Evolutionary conservation across 768 basidiomycete species (phyloP), one percentile per base, ranked within the genome.

Genomic region (Fistulinella prunicolor): DNA sequence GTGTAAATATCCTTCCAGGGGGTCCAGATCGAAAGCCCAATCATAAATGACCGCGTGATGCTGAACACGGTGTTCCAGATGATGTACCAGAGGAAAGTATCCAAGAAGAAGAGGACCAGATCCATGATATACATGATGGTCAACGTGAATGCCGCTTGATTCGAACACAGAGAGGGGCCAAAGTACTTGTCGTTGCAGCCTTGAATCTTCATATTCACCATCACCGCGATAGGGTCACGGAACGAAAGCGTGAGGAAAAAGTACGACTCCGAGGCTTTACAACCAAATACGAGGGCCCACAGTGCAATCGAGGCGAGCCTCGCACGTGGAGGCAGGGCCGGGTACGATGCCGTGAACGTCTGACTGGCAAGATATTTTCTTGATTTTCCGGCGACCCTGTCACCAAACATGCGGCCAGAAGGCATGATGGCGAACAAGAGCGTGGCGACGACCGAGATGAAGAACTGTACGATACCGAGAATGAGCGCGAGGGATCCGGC

Each of bases 111-210:
- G 38, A 99, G 80, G 43, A 87, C 83, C 39, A 99, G 73, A 64
- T 98, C 96, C 95, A 98, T 97, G 75, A 96, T 73, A 65, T 94
- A 98, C 95, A 97, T 99, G 75, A 97, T 88, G 46, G 96, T 83
- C 63, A 99, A 70, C 9, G 95, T 87, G 70, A 98, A 97, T 4
- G 89, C 90, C 2, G 94, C 89, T 57, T 99, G 96, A 66, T 97
- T 94, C 40, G 75, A 73, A 71, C 96, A 99, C 14, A 99, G 79
- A 9, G 73, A 76, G 57, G 77, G 75, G 14, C 94, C 94, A 52
- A 97, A 93, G 68, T 81, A 83, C 67, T 81, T 86, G 75, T 96
- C 94, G 42, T 60, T 75, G 70, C 96, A 99, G 13, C 82, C 85
- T 70, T 94, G 92, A 34, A 98, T 79, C 73, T 89, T 89, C 96